These are phyloP conservation scores for Inonotus obliquus DNA, from an alignment of 1,284 basidiomycete species.

Conservation along the genomic window DNA sequence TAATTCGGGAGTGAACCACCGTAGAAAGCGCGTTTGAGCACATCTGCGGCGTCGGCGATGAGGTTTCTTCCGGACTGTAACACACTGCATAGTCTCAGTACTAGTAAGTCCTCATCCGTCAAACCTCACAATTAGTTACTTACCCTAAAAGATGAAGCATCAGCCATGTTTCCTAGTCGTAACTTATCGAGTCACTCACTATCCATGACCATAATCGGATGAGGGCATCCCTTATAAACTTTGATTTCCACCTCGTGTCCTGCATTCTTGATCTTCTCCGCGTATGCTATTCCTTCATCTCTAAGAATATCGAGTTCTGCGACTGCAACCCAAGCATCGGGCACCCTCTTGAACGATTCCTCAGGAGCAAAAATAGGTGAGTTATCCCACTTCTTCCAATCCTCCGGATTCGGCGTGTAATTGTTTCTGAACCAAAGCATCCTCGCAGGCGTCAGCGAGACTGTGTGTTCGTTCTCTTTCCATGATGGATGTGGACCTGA, in stretches of 20 bases:
- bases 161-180: background rate
- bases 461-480: conserved; percentile 53
- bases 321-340: conserved; percentile 59
- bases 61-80: conserved; percentile 47
- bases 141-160: background rate
- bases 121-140: background rate
- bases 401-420: conserved; percentile 58
- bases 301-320: conserved; percentile 64
- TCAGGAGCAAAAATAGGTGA: conserved; percentile 66
- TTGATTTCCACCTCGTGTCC: conserved; percentile 53
- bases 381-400: conserved; percentile 60
- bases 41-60: conserved; percentile 49
- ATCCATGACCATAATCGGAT: conserved; percentile 69
- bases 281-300: conserved; percentile 64
- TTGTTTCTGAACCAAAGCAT: conserved; percentile 72
- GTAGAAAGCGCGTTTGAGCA: conserved; percentile 42
- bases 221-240: conserved; percentile 57
- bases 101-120: background rate
- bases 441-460: conserved; percentile 53
- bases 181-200: conserved; percentile 34
- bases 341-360: conserved; percentile 44
- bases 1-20: background rate
- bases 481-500: conserved; percentile 46
- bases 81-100: conserved; percentile 30
- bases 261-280: conserved; percentile 48